phyloP scores from a whole-genome alignment of 352 stramenopile genomes.

The Globisporangium splendens region DNA sequence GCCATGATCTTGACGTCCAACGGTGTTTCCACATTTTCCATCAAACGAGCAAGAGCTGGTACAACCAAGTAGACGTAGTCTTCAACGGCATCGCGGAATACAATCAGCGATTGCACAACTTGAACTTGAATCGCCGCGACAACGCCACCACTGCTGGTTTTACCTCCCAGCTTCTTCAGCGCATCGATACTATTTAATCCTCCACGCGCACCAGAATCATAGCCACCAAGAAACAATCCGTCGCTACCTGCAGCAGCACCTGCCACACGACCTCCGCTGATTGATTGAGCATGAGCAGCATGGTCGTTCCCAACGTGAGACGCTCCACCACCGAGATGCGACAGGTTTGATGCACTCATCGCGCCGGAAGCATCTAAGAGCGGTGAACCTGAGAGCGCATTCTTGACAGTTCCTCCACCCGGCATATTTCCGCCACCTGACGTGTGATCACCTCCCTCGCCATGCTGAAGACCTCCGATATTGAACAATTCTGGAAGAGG shows the following conservation, averaged over 20 bases:
- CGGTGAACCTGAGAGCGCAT: slow-evolving; percentile 1
- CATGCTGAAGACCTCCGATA: slow-evolving; percentile 36
- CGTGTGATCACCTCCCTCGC: slow-evolving; percentile 21
- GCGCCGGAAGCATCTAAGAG: slow-evolving; percentile 2
- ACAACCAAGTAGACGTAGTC: slow-evolving; percentile 95
- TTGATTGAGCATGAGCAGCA: background rate
- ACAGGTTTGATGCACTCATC: background rate
- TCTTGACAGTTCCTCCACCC: slow-evolving; percentile 5
- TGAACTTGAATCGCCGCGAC: slow-evolving; percentile 66
- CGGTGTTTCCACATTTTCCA: slow-evolving; percentile 88
- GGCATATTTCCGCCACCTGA: slow-evolving; percentile 2
- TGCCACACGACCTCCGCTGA: background rate
- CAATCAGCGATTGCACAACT: slow-evolving; percentile 86
- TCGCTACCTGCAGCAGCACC: slow-evolving; percentile 1
- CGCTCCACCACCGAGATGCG: slow-evolving; percentile 3
- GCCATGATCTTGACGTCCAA: slow-evolving; percentile 74
- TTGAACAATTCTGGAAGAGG: slow-evolving; percentile 73
- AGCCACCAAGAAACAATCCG: slow-evolving; percentile 24
- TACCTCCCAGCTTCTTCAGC: slow-evolving; percentile 19
- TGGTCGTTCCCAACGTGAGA: slow-evolving; percentile 16
- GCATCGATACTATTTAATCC: slow-evolving; percentile 13
- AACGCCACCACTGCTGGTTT: slow-evolving; percentile 14
- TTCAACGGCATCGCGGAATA: slow-evolving; percentile 89
- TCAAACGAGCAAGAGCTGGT: slow-evolving; percentile 90
- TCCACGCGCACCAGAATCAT: slow-evolving; percentile 4